Conservation (phyloP, 2,329 filamentous ascomycete species). For the Arachnopeziza araneosa region DNA sequence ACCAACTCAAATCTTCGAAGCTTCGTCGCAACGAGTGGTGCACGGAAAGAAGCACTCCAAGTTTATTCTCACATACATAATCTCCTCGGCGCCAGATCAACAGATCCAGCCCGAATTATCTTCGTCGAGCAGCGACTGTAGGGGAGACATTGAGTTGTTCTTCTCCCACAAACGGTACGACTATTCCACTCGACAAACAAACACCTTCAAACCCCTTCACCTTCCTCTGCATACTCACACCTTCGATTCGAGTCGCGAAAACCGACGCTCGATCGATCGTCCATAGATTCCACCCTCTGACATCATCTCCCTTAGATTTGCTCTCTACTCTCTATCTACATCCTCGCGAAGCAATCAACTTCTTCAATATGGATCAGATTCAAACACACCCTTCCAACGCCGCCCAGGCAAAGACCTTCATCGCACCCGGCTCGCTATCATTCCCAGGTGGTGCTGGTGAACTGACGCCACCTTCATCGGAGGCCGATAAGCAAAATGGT, state of each 20-base stretch:
- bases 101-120: conserved; percentile 14
- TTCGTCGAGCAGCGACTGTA: conserved; percentile 43
- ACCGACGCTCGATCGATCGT: conserved; percentile 12
- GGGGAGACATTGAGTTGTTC: conserved; percentile 99
- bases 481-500: conserved; percentile 54
- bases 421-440: conserved; percentile 83
- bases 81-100: conserved; percentile 19
- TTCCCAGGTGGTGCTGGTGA: conserved; percentile 83
- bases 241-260: conserved; percentile 14
- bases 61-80: conserved; percentile 9
- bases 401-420: conserved; percentile 92
- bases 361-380: conserved; percentile 68
- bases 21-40: neutral
- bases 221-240: conserved; percentile 4
- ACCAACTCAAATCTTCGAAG: neutral
- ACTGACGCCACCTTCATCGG: conserved; percentile 72
- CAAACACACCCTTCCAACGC: conserved; percentile 89
- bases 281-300: conserved; percentile 22
- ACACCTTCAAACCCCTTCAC: neutral
- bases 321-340: conserved; percentile 21
- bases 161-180: conserved; percentile 75
- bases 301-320: conserved; percentile 23
- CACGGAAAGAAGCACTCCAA: conserved; percentile 1
- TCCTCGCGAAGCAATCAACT: conserved; percentile 25
- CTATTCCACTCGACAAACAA: conserved; percentile 16